Evolutionary conservation across 805 yeast genomes (phyloP), one percentile per base, ranked within the genome.

Genomic region (Ogataea nakhonphanomensis): DNA sequence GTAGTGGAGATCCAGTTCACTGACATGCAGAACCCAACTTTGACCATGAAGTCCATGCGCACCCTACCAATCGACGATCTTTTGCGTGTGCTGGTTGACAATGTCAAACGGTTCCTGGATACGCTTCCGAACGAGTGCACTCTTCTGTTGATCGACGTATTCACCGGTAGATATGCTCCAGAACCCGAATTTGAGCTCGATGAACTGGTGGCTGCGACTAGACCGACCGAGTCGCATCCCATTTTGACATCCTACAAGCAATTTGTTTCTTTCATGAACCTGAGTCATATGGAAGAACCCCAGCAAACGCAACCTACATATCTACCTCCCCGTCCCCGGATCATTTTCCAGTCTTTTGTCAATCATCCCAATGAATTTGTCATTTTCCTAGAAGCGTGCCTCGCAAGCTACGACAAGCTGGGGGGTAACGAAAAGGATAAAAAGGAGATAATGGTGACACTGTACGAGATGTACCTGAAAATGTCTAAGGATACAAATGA

Each of bases 351-450:
- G 2, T 79, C 95, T 1, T 93, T 93, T 59, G 78, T 85, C n/a
- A 76, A 81, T 49, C 87, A 84, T 57, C 89, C 93, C 0, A 76
- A 81, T 54, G 93, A 90, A 55, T 91, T 93, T 70, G 93, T 90
- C 20, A 84, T 86, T 7, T 93, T 93, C 48, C 62, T 93, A 41
- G 99, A 93, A 58, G 97, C 98, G 0, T 88, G 96, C 52, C 64
- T 89, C 11, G 86, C 82, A 51, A 73, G 84, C 9, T 85, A 85
- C 55, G 89, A 82, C 40, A 73, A 73, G 41, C 85, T 81, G 54
- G 93, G 84, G 38, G 91, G 93, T 0, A 70, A 75, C 37, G 61
- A 61, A 4, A 76, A 74, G 46, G 96, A 91, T 53, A 78, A 80
- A 50, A 74, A 74, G 37, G 95, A 83, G 33, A 70, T 91, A 31